Percentiles rank a stretch among this genome's conserved stretches.
Conservation (phyloP, 1,139 yeast genomes). For the Lodderomyces orthopsilosis region DNA sequence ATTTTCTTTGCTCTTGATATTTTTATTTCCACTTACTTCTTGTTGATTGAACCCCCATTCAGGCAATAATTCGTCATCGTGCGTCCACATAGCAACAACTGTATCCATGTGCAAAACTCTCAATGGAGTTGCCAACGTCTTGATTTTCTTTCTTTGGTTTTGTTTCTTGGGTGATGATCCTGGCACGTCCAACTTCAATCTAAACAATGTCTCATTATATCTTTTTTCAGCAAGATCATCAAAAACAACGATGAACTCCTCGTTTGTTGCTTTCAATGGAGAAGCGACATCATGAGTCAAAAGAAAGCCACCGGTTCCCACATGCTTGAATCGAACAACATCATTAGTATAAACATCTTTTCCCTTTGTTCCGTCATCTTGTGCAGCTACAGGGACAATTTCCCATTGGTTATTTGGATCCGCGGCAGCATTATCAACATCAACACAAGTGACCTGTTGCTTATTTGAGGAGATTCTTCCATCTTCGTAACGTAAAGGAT, state of each 20-base stretch:
- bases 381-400: conserved; percentile 57
- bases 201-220: conserved; percentile 76
- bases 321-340: conserved; percentile 75
- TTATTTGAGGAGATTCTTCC: conserved; percentile 95
- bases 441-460: conserved; percentile 85
- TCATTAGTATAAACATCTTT: conserved; percentile 51
- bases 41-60: conserved; percentile 94
- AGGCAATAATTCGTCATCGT: conserved; percentile 74
- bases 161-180: conserved; percentile 36
- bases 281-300: conserved; percentile 97
- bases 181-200: conserved; percentile 51
- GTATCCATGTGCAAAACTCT: conserved; percentile 81
- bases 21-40: conserved; percentile 94
- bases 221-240: conserved; percentile 48
- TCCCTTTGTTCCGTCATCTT: conserved; percentile 30
- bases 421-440: conserved; percentile 38
- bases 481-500: conserved; percentile 93
- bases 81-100: conserved; percentile 94
- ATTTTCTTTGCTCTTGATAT: conserved; percentile 62
- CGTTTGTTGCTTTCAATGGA: conserved; percentile 86
- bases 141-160: conserved; percentile 48
- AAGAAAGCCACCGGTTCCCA: conserved; percentile 73
- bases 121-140: conserved; percentile 68
- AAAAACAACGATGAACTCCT: conserved; percentile 78
- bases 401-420: conserved; percentile 86